phyloP scores from a whole-genome alignment of 2,329 filamentous ascomycete species.

The Thielaviopsis punctulata region DNA sequence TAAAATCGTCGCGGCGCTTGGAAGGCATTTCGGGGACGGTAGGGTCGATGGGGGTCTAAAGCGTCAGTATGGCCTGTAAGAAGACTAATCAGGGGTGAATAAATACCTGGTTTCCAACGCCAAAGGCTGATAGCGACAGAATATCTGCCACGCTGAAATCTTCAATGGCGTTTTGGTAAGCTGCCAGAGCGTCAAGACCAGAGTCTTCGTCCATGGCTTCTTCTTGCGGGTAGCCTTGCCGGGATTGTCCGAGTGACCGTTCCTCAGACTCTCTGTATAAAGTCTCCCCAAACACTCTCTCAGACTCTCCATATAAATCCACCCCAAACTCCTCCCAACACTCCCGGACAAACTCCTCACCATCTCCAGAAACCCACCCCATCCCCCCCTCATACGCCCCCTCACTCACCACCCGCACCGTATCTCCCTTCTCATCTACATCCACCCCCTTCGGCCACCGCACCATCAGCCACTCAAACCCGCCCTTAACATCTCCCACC shows the following conservation, averaged over 20 bases:
- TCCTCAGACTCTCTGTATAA: not conserved
- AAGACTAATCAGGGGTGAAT: not conserved
- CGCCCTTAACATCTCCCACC: slow-evolving; percentile 73
- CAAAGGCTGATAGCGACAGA: slow-evolving; percentile 32
- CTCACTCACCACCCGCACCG: slow-evolving; percentile 63
- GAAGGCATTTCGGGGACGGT: slow-evolving; percentile 38
- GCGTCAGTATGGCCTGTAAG: not conserved
- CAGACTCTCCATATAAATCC: slow-evolving; percentile 40
- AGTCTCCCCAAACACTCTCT: slow-evolving; percentile 13
- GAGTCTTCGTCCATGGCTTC: slow-evolving; percentile 39
- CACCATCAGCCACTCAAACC: slow-evolving; percentile 76
- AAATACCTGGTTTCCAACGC: slow-evolving; percentile 21
- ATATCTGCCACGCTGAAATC: too few species aligned
- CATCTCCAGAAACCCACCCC: slow-evolving; percentile 56
- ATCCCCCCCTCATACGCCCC: slow-evolving; percentile 63
- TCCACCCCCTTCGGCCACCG: slow-evolving; percentile 59
- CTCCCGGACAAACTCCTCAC: slow-evolving; percentile 43
- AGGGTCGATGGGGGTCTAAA: slow-evolving; percentile 39
- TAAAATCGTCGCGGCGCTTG: slow-evolving; percentile 33
- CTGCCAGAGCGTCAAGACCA: slow-evolving; percentile 48
- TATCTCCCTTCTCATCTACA: slow-evolving; percentile 46
- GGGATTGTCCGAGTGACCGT: not conserved
- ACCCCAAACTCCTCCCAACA: slow-evolving; percentile 51
- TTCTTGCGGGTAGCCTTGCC: slow-evolving; percentile 15
- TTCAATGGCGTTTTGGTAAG: too few species aligned